Conservation (phyloP, 768 basidiomycete genomes). For the Mycena filopes region DNA sequence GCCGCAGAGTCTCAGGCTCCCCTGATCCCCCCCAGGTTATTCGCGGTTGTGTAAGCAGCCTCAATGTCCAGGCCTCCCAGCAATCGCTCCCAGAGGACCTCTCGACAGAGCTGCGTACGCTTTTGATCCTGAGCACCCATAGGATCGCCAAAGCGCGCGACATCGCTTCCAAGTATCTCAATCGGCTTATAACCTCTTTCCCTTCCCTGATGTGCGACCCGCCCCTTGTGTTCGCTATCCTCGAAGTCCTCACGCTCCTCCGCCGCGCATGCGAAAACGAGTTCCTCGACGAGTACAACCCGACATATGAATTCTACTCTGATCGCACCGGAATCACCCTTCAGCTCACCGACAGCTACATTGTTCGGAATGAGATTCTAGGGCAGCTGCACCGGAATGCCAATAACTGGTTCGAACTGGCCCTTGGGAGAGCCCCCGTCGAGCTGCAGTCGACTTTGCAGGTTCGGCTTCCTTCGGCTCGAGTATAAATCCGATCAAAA, state of each 20-base stretch:
- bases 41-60: slow-evolving; percentile 73
- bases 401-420: slow-evolving; percentile 86
- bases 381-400: slow-evolving; percentile 78
- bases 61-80: slow-evolving; percentile 79
- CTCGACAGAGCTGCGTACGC: slow-evolving; percentile 76
- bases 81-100: slow-evolving; percentile 80
- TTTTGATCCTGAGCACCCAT: slow-evolving; percentile 85
- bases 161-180: slow-evolving; percentile 84
- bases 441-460: slow-evolving; percentile 94
- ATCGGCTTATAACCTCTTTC: slow-evolving; percentile 88
- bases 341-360: slow-evolving; percentile 87
- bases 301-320: slow-evolving; percentile 84
- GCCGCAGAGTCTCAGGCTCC: slow-evolving; percentile 6
- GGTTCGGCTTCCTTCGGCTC: slow-evolving; percentile 54
- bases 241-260: slow-evolving; percentile 91
- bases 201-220: slow-evolving; percentile 95
- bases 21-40: slow-evolving; percentile 68
- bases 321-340: slow-evolving; percentile 79
- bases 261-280: slow-evolving; percentile 92
- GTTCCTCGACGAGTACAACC: slow-evolving; percentile 94
- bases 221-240: slow-evolving; percentile 85
- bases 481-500: slow-evolving; percentile 1
- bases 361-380: slow-evolving; percentile 86
- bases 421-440: slow-evolving; percentile 88
- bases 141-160: slow-evolving; percentile 84